Evolutionary conservation across 1,284 basidiomycete genomes (phyloP).

Genomic region (Trichosporon sp.): DNA sequence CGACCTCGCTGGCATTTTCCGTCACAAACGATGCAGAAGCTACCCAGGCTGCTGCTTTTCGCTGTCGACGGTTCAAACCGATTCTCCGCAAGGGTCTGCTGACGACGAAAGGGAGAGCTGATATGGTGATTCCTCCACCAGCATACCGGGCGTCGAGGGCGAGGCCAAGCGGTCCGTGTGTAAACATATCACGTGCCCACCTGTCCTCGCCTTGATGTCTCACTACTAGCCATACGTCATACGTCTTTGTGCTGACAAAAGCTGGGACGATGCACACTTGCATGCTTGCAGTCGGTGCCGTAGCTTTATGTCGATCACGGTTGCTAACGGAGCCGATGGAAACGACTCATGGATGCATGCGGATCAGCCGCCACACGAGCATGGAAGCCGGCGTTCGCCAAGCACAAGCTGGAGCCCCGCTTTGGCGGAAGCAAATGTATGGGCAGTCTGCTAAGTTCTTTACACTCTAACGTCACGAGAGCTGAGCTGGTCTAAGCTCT

Average conservation of each 20-base stretch:
- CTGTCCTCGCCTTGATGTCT: background rate
- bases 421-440: slow-evolving; percentile 7
- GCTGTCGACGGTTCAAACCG: too few relatives aligned
- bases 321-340: too few relatives aligned
- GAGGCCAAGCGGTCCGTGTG: background rate
- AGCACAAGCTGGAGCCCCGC: background rate
- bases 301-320: too few relatives aligned
- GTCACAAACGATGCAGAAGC: too few relatives aligned
- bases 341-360: background rate
- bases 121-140: too few relatives aligned
- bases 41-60: too few relatives aligned
- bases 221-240: background rate
- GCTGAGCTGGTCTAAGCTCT: background rate
- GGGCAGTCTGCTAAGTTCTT: background rate
- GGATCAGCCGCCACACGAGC: background rate
- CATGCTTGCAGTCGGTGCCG: background rate
- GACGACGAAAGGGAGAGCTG: too few relatives aligned
- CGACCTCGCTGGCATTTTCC: too few relatives aligned
- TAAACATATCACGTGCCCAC: background rate
- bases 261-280: too few relatives aligned
- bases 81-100: too few relatives aligned
- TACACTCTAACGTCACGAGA: background rate
- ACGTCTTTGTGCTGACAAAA: too few relatives aligned
- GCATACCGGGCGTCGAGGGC: too few relatives aligned
- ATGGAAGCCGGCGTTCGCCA: background rate